Percentiles rank a stretch among this genome's conserved stretches.
Conservation (phyloP, 2,329 filamentous ascomycete species). For the Colletotrichum destructivum region DNA sequence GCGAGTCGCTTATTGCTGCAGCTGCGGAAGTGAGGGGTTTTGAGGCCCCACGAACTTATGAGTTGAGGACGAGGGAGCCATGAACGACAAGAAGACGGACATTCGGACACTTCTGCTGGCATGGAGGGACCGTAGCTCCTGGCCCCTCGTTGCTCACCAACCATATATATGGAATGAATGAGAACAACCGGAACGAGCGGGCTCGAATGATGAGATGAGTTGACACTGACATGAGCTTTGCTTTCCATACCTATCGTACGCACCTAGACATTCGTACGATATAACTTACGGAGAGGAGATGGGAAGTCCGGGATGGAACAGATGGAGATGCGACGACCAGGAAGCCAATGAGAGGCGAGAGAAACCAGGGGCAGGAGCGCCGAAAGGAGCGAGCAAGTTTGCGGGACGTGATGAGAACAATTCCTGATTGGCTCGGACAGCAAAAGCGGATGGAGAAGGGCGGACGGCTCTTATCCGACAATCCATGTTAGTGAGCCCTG, state of each 20-base stretch:
- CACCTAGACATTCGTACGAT: neutral
- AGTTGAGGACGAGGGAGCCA: neutral
- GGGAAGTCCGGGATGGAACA: constrained; percentile 22
- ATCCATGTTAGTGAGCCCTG: constrained; percentile 24
- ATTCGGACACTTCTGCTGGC: neutral
- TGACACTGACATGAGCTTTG: constrained; percentile 9
- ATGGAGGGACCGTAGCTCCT: neutral
- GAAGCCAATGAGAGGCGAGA: constrained; percentile 21
- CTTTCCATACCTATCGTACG: neutral
- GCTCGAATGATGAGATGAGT: constrained; percentile 16
- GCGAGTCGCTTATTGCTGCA: constrained; percentile 2
- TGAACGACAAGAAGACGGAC: neutral
- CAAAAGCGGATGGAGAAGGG: neutral
- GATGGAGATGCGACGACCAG: constrained; percentile 9
- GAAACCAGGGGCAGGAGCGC: neutral
- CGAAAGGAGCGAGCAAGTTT: neutral
- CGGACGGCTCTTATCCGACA: constrained; percentile 40
- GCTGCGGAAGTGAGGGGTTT: neutral
- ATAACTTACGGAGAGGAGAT: constrained; percentile 15
- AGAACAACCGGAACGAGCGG: neutral
- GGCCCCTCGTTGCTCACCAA: neutral
- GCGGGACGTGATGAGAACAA: neutral
- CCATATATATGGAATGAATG: neutral
- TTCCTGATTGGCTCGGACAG: constrained; percentile 12
- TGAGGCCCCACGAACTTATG: neutral